A percentile compares a stretch with the other conserved stretches of the same genome.
phyloP scores from a whole-genome alignment of 768 basidiomycete genomes.

The Clavaria fumosa region DNA sequence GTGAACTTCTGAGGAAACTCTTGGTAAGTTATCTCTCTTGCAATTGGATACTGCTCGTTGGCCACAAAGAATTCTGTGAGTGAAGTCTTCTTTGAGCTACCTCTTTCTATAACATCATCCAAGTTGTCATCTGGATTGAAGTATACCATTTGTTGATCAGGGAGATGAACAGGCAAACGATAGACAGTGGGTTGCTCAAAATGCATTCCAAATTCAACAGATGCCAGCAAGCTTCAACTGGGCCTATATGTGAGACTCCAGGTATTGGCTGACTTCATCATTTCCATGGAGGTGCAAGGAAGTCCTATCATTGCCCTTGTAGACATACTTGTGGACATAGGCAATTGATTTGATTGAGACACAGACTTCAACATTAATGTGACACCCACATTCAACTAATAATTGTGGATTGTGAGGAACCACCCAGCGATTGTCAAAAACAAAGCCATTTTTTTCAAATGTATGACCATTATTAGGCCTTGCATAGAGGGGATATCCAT shows the following conservation, averaged over 20 bases:
- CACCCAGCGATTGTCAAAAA: conserved; percentile 23
- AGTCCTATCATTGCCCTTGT: conserved; percentile 28
- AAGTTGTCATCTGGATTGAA: conserved; percentile 16
- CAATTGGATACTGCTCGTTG: conserved; percentile 10
- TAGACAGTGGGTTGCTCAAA: conserved; percentile 19
- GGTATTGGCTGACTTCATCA: conserved; percentile 23
- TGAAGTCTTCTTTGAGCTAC: conserved; percentile 9
- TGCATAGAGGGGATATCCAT: conserved; percentile 15
- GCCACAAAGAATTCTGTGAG: conserved; percentile 21
- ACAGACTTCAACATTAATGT: conserved; percentile 31
- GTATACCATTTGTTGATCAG: conserved; percentile 10
- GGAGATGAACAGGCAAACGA: conserved; percentile 23
- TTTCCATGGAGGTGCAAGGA: conserved; percentile 18
- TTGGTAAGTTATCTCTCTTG: conserved; percentile 16
- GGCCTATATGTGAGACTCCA: conserved; percentile 23
- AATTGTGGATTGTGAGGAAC: conserved; percentile 27
- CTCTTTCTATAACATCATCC: conserved; percentile 9
- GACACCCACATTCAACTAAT: conserved; percentile 20
- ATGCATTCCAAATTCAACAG: conserved; percentile 21
- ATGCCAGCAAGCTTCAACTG: conserved; percentile 19
- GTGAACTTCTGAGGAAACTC: conserved; percentile 20
- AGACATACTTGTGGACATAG: conserved; percentile 34
- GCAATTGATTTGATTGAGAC: conserved; percentile 24
- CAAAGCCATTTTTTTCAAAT: conserved; percentile 12
- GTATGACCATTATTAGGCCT: conserved; percentile 17